Conservation (phyloP, 192 early-diverging fungal species). For the Backusella parvicylindrica region DNA sequence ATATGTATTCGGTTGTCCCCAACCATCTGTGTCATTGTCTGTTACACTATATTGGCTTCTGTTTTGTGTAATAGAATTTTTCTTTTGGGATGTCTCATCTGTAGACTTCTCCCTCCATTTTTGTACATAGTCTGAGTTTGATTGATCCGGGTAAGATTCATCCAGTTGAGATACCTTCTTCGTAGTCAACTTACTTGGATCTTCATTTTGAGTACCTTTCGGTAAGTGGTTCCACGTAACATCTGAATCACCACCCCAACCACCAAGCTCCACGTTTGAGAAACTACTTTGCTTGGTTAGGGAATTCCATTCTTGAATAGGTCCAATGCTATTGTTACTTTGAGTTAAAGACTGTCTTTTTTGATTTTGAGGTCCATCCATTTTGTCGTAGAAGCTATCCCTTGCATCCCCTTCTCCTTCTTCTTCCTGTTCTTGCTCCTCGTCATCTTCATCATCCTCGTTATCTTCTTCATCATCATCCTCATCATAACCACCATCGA, state of each 20-base stretch:
- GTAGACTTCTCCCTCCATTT: background rate
- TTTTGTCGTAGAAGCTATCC: background rate
- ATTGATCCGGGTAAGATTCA: background rate
- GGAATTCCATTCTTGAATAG: background rate
- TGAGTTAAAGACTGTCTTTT: background rate
- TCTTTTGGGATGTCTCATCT: background rate
- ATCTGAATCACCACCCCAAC: background rate
- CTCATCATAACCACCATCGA: background rate
- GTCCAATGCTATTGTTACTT: background rate
- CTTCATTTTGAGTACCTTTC: background rate
- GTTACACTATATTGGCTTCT: background rate
- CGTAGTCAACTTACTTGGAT: background rate
- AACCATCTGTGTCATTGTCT: constrained; percentile 17
- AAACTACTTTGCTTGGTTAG: background rate
- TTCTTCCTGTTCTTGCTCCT: background rate
- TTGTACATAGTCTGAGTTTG: background rate
- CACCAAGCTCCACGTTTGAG: background rate
- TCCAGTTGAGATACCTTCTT: background rate
- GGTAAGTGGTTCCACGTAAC: background rate
- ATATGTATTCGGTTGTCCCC: constrained; percentile 19
- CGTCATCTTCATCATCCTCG: background rate
- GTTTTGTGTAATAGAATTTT: background rate
- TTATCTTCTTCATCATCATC: background rate
- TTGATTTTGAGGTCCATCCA: background rate
- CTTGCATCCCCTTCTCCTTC: background rate